These are phyloP conservation scores for Colletotrichum brevisporum DNA, from an alignment of 2,329 filamentous ascomycete species.

Conservation along the genomic window DNA sequence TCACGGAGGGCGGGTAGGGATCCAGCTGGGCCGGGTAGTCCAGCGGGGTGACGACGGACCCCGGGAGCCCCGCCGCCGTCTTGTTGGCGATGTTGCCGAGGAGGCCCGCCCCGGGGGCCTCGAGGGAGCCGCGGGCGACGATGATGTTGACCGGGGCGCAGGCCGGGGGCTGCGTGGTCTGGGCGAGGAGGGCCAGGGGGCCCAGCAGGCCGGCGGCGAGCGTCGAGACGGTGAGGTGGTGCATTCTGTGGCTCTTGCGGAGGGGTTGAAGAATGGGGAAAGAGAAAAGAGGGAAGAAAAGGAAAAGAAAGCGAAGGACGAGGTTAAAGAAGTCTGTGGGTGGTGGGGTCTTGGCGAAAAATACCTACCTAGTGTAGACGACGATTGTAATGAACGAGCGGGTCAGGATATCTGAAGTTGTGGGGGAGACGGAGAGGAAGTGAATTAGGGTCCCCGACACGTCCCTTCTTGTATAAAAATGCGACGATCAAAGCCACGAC, in stretches of 20 bases:
- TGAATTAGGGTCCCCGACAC: background rate
- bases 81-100: slow-evolving; percentile 51
- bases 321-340: no score
- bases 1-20: slow-evolving; percentile 53
- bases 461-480: slow-evolving; percentile 37
- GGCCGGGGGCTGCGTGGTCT: slow-evolving; percentile 9
- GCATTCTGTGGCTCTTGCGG: slow-evolving; percentile 10
- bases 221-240: slow-evolving; percentile 22
- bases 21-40: slow-evolving; percentile 57
- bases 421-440: background rate
- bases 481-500: slow-evolving; percentile 25
- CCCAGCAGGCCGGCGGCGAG: slow-evolving; percentile 19
- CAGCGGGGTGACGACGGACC: slow-evolving; percentile 51
- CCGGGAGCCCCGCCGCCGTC: slow-evolving; percentile 50
- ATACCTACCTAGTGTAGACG: no score
- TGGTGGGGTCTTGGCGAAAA: no score
- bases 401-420: background rate
- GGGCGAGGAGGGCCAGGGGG: slow-evolving; percentile 25
- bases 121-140: slow-evolving; percentile 55
- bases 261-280: background rate
- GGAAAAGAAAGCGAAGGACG: no score
- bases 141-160: slow-evolving; percentile 52
- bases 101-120: slow-evolving; percentile 52
- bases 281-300: background rate
- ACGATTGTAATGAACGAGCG: background rate